Evolutionary conservation across 164 flowering plant species (phyloP).

Genomic region (Euptelea pleiosperma): DNA sequence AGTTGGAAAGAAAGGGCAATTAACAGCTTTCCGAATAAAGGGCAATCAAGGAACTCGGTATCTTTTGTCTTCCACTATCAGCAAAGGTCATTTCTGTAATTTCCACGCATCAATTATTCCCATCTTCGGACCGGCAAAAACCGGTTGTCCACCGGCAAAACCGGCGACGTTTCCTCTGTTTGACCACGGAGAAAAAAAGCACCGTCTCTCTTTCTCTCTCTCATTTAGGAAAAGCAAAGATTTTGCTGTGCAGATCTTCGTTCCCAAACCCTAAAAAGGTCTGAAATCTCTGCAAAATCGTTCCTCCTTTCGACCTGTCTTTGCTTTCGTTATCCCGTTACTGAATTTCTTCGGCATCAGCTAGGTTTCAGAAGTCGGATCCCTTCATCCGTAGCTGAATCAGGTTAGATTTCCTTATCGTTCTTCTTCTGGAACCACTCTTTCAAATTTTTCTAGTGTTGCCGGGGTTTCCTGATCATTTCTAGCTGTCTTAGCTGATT

Average conservation of each 20-base stretch:
- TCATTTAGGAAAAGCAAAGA: conserved; percentile 6
- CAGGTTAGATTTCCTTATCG: too few species aligned
- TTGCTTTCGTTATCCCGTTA: conserved; percentile 2
- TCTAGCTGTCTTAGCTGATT: neutral
- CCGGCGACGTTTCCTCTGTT: conserved; percentile 24
- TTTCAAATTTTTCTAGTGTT: too few species aligned
- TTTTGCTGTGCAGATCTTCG: conserved; percentile 6
- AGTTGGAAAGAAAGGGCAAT: too few species aligned
- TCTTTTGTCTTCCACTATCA: too few species aligned
- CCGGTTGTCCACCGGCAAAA: conserved; percentile 25
- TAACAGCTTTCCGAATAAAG: too few species aligned
- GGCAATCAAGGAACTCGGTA: too few species aligned
- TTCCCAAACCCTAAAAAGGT: conserved; percentile 4
- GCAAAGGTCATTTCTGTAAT: neutral
- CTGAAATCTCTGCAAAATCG: conserved; percentile 3
- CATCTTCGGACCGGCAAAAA: conserved; percentile 20
- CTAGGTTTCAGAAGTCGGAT: conserved; percentile 6
- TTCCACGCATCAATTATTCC: neutral
- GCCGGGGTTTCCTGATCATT: neutral
- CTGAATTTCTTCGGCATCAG: conserved; percentile 13
- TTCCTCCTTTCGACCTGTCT: neutral
- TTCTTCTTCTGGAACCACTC: too few species aligned
- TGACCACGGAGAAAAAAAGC: neutral
- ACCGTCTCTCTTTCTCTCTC: conserved; percentile 7
- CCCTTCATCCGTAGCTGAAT: neutral